Evolutionary conservation across 2,329 filamentous ascomycete genomes (phyloP).

Genomic region (Zasmidium citrigriseum): DNA sequence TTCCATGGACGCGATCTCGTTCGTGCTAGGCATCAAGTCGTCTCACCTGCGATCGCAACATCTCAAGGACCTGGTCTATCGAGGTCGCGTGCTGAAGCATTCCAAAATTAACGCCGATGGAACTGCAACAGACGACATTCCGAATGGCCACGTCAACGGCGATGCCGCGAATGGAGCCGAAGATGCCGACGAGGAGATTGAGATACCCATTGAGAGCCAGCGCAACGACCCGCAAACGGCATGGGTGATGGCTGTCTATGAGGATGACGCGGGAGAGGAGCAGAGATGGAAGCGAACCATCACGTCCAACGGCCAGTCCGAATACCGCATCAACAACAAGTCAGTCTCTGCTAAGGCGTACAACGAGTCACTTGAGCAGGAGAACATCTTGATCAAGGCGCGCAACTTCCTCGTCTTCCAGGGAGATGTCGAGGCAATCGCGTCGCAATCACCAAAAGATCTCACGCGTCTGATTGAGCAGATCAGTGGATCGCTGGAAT

Average conservation of each 20-base stretch:
- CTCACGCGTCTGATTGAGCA: slow-evolving; percentile 93
- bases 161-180: slow-evolving; percentile 44
- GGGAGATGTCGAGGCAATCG: slow-evolving; percentile 95
- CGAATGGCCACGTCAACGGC: slow-evolving; percentile 53
- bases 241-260: slow-evolving; percentile 99
- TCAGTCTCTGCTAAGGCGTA: slow-evolving; percentile 87
- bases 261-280: slow-evolving; percentile 93
- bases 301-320: slow-evolving; percentile 82
- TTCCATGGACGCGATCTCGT: slow-evolving; percentile 99
- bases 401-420: slow-evolving; percentile 98
- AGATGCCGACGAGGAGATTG: slow-evolving; percentile 50
- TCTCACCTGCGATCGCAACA: slow-evolving; percentile 95
- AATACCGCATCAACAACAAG: slow-evolving; percentile 95
- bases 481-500: slow-evolving; percentile 93
- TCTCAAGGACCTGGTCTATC: slow-evolving; percentile 92
- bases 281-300: slow-evolving; percentile 96
- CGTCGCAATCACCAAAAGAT: slow-evolving; percentile 90
- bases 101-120: slow-evolving; percentile 91
- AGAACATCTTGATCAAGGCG: slow-evolving; percentile 97
- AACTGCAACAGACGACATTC: slow-evolving; percentile 58
- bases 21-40: slow-evolving; percentile 97
- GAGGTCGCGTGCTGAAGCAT: slow-evolving; percentile 87
- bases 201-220: slow-evolving; percentile 64
- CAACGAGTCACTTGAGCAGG: slow-evolving; percentile 85
- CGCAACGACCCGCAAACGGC: slow-evolving; percentile 83